Conservation (phyloP, 345 rosid genomes). For the Aurinia saxatilis region DNA sequence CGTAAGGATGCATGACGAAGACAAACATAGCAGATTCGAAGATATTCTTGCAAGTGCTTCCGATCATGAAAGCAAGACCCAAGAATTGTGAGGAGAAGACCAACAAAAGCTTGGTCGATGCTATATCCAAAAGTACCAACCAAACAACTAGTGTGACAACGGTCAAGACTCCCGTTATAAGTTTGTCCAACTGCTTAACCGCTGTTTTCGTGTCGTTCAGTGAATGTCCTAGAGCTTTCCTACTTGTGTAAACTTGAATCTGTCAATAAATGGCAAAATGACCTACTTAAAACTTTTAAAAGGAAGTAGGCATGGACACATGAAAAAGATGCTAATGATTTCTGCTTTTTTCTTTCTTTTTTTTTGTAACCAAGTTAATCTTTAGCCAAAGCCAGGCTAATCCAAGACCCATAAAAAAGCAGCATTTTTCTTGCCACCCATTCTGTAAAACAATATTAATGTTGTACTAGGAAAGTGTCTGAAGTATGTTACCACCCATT, state of each 20-base stretch:
- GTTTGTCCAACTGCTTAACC: slow-evolving; percentile 63
- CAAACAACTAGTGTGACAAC: slow-evolving; percentile 42
- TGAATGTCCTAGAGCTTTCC: slow-evolving; percentile 71
- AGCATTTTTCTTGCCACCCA: neutral
- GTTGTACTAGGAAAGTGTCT: neutral
- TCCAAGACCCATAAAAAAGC: no score
- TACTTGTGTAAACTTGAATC: slow-evolving; percentile 70
- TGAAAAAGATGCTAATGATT: no score
- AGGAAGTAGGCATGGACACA: no score
- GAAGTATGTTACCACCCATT: slow-evolving; percentile 63
- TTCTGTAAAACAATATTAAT: neutral
- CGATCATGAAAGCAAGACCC: slow-evolving; percentile 64
- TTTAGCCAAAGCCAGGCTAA: no score
- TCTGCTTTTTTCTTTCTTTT: no score
- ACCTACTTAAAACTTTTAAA: no score
- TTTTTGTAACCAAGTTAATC: no score
- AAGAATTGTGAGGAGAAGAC: slow-evolving; percentile 60
- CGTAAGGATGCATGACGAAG: slow-evolving; percentile 95
- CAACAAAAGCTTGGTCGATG: slow-evolving; percentile 59
- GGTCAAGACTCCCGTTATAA: slow-evolving; percentile 46
- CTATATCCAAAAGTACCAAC: slow-evolving; percentile 65
- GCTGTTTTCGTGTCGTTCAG: slow-evolving; percentile 86
- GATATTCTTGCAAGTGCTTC: slow-evolving; percentile 75
- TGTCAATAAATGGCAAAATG: slow-evolving; percentile 24
- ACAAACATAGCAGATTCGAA: slow-evolving; percentile 77